These are phyloP conservation scores for Aegilops tauschii DNA, from an alignment of 176 grass and related monocot genomes.

Conservation along the genomic window DNA sequence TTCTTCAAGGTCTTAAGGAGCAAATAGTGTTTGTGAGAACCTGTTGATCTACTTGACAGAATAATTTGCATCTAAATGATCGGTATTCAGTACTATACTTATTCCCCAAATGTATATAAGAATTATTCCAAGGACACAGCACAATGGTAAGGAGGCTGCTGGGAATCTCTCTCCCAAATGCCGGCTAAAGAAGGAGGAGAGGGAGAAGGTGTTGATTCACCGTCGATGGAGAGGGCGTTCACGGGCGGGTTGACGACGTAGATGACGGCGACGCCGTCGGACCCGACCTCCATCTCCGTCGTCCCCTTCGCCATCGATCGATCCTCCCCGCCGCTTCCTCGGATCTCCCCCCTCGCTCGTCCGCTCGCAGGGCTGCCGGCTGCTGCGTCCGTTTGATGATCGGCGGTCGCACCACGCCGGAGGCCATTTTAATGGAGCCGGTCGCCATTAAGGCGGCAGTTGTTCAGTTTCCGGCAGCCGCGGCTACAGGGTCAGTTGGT, in stretches of 20 bases:
- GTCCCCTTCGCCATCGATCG: slow-evolving; percentile 51
- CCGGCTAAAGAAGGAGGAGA: neutral
- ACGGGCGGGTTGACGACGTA: slow-evolving; percentile 77
- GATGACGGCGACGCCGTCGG: slow-evolving; percentile 83
- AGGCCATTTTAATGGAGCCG: neutral
- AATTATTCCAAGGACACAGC: neutral
- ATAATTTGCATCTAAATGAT: neutral
- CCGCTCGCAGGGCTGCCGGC: neutral
- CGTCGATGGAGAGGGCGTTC: slow-evolving; percentile 72
- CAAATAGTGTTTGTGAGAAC: neutral
- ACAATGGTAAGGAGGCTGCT: neutral
- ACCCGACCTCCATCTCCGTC: slow-evolving; percentile 70
- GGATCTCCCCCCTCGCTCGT: neutral
- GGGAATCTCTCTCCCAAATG: neutral
- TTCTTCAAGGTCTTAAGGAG: neutral
- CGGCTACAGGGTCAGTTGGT: neutral
- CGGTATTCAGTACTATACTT: neutral
- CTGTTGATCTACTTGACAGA: neutral
- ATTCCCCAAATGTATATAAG: neutral
- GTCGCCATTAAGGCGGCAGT: neutral
- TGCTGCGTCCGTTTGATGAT: neutral
- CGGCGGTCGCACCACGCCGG: neutral
- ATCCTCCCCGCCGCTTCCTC: neutral
- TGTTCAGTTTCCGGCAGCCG: neutral
- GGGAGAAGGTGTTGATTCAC: slow-evolving; percentile 14